Evolutionary conservation across 2,329 filamentous ascomycete genomes (phyloP), one percentile per base, ranked within the genome.

Genomic region (Aspergillus versicolor): DNA sequence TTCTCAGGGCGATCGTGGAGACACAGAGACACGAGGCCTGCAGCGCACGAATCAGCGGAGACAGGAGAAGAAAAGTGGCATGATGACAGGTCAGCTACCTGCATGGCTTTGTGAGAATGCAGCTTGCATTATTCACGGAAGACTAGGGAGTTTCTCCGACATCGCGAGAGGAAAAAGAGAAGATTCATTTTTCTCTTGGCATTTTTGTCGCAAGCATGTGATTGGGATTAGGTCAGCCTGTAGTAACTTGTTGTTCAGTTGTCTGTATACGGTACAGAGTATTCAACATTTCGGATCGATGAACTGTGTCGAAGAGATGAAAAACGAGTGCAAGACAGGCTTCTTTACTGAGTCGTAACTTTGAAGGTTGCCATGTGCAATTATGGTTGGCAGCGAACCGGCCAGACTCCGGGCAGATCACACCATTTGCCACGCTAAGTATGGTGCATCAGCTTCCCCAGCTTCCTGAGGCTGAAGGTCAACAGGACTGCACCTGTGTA

Each of bases 201-300:
- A 30, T 54, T 42, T 57, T 27, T 21, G 19, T 27, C 27, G 17
- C 7, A 44, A 44, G 55, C 55, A 57, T 57, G 55, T 57, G 55
- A 57, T 57, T 54, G 47, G 38, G 55, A 48, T 54, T 55, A 40
- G 43, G 52, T 55, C 52, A 55, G 24, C 45, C 34, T 15, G 5
- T n/a, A 13, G 13, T 37, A 3, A 13, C 13, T n/a, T 13, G 13
- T 37, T 37, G 13, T 37, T 8, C 8, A 15, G 5, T 37, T n/a
- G 12, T 15, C 15, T 37, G n/a, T 37, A 5, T 7, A n/a, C 5
- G 9, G 4, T 30, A 12, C 27, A 30, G 9, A 11, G 5, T 13
- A 37, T 37, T 37, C 12, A 37, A 13, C 15, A 7, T 15, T 37
- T 6, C 34, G 15, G 15, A n/a, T 37, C 13, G 34, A 13, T 37